These are phyloP conservation scores for Dryadomyces quercus-mongolicae DNA, from an alignment of 2,329 filamentous ascomycete genomes.

Conservation along the genomic window DNA sequence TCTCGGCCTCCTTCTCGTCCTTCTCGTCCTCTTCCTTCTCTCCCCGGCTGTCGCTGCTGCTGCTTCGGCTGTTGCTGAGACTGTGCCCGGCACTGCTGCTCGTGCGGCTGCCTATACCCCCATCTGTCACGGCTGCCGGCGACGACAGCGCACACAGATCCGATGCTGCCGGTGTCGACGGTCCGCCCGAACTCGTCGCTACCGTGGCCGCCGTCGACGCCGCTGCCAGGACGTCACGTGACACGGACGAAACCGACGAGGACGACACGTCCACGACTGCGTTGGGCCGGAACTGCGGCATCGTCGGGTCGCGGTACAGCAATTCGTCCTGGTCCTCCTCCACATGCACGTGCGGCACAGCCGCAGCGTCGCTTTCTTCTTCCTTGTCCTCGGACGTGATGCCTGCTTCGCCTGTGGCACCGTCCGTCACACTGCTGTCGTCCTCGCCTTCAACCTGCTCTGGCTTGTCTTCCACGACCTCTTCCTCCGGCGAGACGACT, in stretches of 20 bases:
- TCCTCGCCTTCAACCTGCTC: neutral
- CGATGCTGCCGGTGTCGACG: neutral
- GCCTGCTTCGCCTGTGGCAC: too few species aligned
- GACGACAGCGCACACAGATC: too few species aligned
- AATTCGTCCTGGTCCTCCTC: conserved; percentile 10
- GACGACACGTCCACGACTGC: conserved; percentile 11
- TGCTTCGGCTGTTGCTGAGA: neutral
- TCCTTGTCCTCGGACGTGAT: too few species aligned
- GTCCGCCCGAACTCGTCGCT: conserved; percentile 6
- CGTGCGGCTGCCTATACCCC: neutral
- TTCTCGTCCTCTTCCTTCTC: neutral
- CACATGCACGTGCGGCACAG: neutral
- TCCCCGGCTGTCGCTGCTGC: too few species aligned
- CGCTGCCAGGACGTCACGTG: neutral
- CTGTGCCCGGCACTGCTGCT: neutral
- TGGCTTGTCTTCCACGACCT: neutral
- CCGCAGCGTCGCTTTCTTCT: too few species aligned
- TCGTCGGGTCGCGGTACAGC: conserved; percentile 42
- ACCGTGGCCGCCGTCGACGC: conserved; percentile 6
- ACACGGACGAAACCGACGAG: conserved; percentile 1
- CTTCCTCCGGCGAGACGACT: conserved; percentile 10
- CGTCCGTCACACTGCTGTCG: too few species aligned
- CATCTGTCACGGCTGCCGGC: neutral
- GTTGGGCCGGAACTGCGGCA: conserved; percentile 59
- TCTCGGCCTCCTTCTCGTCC: neutral